Conservation (phyloP, 352 stramenopile species). For the Globisporangium parvum region DNA sequence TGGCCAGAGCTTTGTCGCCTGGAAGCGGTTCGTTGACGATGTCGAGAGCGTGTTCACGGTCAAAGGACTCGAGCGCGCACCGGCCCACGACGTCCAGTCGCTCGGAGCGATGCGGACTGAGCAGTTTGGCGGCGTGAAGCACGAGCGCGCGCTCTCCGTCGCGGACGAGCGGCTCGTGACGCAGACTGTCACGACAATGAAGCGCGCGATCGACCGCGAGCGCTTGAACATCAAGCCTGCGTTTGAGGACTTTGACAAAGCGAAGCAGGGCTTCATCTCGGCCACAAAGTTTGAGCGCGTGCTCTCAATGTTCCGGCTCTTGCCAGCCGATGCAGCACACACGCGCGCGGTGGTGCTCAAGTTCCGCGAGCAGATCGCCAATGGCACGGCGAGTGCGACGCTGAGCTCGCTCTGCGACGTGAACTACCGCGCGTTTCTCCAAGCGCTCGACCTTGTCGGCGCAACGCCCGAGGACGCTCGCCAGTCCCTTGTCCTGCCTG, state of each 20-base stretch:
- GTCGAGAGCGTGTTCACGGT: constrained; percentile 77
- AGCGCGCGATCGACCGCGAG: constrained; percentile 52
- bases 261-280: constrained; percentile 76
- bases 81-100: constrained; percentile 44
- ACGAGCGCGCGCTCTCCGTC: constrained; percentile 41
- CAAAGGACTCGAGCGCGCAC: constrained; percentile 61
- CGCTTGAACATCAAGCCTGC: constrained; percentile 73
- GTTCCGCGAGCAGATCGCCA: constrained; percentile 58
- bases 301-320: constrained; percentile 63
- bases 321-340: constrained; percentile 41
- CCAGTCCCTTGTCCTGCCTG: constrained; percentile 28
- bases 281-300: constrained; percentile 77
- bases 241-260: constrained; percentile 80
- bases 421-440: constrained; percentile 78
- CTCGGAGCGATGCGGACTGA: constrained; percentile 37
- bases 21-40: constrained; percentile 78
- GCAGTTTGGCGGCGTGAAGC: constrained; percentile 49
- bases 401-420: constrained; percentile 75
- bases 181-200: constrained; percentile 37
- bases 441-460: constrained; percentile 50
- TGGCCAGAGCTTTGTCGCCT: constrained; percentile 52
- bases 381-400: constrained; percentile 26
- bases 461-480: constrained; percentile 13
- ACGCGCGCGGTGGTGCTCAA: constrained; percentile 62
- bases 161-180: constrained; percentile 52